Base-by-base conservation (phyloP, 2,329 filamentous ascomycete species). In the Aspergillus sp. region DNA sequence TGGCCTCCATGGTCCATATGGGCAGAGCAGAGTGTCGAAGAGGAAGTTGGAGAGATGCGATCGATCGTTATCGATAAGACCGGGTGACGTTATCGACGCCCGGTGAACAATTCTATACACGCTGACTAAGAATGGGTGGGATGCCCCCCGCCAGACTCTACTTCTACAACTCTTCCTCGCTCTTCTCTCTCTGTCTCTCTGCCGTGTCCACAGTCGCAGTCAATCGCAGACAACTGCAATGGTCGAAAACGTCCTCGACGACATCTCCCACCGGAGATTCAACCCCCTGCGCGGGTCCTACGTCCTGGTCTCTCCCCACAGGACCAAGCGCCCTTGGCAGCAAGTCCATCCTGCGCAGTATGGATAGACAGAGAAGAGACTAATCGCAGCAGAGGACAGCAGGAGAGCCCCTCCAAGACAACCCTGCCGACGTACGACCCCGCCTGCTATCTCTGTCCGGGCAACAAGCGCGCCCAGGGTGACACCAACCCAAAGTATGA, bases 281-380 rank as follows among this genome's bases (percentile, higher is more conserved):
- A 98, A 98, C 58, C 84, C 86, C 33, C 71, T 98, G 41, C 81
- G 84, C 44, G 86, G 85, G 40, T 86, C 82, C 41, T 93, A 88
- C 82, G 74, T 98, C 39, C 74, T 98, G 24, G 91, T 98, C 10
- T 96, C 91, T 11, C 91, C 91, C 40, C 91, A 98, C 62, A 73
- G 91, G 34, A 96, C 88, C 33, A 96, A 96, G 74, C 75, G 91
- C 44, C 91, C 91, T 52, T 98, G 91, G 91, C 91, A 95, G 85
- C 93, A 69, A 74, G 83, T 68, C 8, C 15, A 32, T 11, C 19
- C 13, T n/a, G 5, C 14, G 12, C 8, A 10, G 26, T 13, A 11
- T 10, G 8, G 15, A 13, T 13, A 24, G 10, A 11, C 17, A n/a
- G 13, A 5, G 10, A 7, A 14, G 14, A 29, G 25, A 25, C 30